Conservation (phyloP, 78 protist species). For the Polysphondylium violaceum region DNA sequence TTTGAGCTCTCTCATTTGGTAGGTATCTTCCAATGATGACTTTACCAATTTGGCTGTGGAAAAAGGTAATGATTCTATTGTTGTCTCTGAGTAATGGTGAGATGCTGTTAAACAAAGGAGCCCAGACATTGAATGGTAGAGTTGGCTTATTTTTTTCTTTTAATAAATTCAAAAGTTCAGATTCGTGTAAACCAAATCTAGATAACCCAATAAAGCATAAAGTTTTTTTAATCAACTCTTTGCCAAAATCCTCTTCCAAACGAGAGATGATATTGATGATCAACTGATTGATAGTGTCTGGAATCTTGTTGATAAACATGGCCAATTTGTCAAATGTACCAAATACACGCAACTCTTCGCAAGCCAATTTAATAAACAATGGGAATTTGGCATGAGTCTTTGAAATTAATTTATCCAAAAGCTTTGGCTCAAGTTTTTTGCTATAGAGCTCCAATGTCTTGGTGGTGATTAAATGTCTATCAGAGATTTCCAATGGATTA, state of each 20-base stretch:
- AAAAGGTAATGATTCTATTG: conserved; percentile 14
- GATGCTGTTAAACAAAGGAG: conserved; percentile 21
- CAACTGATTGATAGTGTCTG: conserved; percentile 52
- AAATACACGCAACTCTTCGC: conserved; percentile 61
- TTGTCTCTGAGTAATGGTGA: conserved; percentile 14
- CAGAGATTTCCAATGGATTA: conserved; percentile 35
- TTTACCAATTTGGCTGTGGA: conserved; percentile 25
- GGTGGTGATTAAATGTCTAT: conserved; percentile 8
- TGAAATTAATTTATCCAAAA: conserved; percentile 35
- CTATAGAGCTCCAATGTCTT: conserved; percentile 21
- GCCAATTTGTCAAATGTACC: conserved; percentile 61
- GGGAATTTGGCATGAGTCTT: conserved; percentile 58
- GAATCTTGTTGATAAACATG: conserved; percentile 12
- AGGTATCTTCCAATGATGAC: conserved; percentile 37
- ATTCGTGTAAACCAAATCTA: conserved; percentile 45
- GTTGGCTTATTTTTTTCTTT: conserved; percentile 29
- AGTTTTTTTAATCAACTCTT: conserved; percentile 49
- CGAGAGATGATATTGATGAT: conserved; percentile 24
- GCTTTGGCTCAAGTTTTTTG: conserved; percentile 39
- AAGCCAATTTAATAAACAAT: conserved; percentile 54
- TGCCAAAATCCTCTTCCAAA: conserved; percentile 61
- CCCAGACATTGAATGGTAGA: conserved; percentile 54
- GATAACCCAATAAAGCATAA: conserved; percentile 52
- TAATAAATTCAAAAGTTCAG: conserved; percentile 32
- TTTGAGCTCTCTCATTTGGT: conserved; percentile 45